Base-by-base conservation (phyloP, 495 filamentous ascomycete species). In the Xylaria acuta region DNA sequence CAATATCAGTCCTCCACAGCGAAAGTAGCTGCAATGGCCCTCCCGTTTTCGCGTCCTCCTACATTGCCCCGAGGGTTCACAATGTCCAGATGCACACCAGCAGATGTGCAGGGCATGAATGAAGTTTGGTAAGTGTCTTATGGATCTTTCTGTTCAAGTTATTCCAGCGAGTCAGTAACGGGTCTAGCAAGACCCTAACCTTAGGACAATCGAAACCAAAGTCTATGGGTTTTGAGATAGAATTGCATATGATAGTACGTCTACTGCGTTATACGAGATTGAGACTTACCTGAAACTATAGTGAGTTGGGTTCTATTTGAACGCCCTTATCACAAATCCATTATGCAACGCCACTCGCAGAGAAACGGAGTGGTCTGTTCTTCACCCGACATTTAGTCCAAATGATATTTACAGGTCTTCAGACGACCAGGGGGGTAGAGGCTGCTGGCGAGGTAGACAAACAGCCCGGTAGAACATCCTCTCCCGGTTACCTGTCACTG, bases 11-110 rank as follows among this genome's bases (percentile, higher is more conserved):
- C 41, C 41, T 34, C 20, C 8, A 45, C 8, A 3, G 22, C 64
- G 27, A 14, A 67, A 25, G 6, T 34, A 53, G 27, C 53, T 43
- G 54, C 32, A 11, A 56, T 56, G 65, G 38, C 73, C 11, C 75
- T 78, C 32, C 77, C 77, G 51, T 77, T 77, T 62, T 62, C 68
- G 38, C 75, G 69, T 34, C 75, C 77, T n/a, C n/a, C 38, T 53
- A 69, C 58, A 0, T 34, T 79, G 16, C 73, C 75, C 41, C 34
- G 34, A 20, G 77, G 77, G 4, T 75, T 79, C 34, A 64, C 68
- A 1, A 64, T 79, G 72, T 69, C 72, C 36, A 68, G 77, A 64
- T 74, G 72, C 53, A 66, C 60, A 59, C 77, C 77, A 64, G 73
- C 59, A 22, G 77, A 79, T 49, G 64, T 69, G 47, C 40, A 45